phyloP scores from a whole-genome alignment of 177 flowering plant genomes.

The Vitis hybrid region DNA sequence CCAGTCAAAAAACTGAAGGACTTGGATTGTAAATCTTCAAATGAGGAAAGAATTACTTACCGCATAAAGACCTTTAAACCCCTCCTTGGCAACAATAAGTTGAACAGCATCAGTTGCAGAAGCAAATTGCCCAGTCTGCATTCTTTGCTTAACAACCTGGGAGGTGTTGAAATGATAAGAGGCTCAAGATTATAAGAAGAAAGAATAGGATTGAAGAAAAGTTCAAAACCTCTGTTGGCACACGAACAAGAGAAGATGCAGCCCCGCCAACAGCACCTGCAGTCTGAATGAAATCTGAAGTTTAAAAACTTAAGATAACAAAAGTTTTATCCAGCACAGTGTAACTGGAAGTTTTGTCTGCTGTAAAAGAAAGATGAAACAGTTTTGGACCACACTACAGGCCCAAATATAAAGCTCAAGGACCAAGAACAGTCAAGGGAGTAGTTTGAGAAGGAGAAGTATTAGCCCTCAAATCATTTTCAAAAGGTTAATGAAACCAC shows the following conservation, averaged over 20 bases:
- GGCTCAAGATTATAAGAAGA: not conserved
- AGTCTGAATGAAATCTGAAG: conserved; percentile 48
- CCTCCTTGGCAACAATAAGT: conserved; percentile 73
- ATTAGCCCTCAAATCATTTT: too few relatives aligned
- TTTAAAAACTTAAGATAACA: not conserved
- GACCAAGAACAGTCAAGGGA: too few relatives aligned
- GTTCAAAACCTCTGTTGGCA: conserved; percentile 82
- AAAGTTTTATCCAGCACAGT: too few relatives aligned
- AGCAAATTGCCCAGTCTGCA: conserved; percentile 88
- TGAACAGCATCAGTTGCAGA: conserved; percentile 87
- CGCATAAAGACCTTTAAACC: conserved; percentile 88
- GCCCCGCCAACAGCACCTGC: conserved; percentile 93
- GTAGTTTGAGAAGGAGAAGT: too few relatives aligned
- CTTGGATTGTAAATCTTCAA: not conserved
- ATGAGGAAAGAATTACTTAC: conserved; percentile 36
- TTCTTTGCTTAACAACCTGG: conserved; percentile 91
- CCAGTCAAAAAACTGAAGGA: too few relatives aligned
- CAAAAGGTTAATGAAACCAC: too few relatives aligned
- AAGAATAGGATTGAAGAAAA: conserved; percentile 1
- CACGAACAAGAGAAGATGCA: conserved; percentile 92
- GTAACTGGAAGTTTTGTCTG: too few relatives aligned
- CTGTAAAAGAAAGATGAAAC: too few relatives aligned
- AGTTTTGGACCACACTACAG: too few relatives aligned
- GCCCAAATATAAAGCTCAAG: too few relatives aligned
- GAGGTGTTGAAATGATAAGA: not conserved